Evolutionary conservation across 768 basidiomycete species (phyloP).

Genomic region (Phaffia australis): DNA sequence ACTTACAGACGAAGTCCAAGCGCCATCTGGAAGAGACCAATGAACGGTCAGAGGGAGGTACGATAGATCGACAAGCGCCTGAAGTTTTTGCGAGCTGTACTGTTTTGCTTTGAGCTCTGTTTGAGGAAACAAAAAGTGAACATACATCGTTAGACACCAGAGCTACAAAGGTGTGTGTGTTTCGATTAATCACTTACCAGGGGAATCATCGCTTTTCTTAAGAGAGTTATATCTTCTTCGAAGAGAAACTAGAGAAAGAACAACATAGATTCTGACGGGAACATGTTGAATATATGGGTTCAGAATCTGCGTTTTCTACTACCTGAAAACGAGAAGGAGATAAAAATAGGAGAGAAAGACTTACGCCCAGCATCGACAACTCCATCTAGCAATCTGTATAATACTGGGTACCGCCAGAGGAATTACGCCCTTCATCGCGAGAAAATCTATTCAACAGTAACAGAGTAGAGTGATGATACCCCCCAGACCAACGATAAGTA

Average conservation of each 20-base stretch:
- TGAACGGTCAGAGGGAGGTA: slow-evolving; percentile 77
- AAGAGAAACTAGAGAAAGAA: slow-evolving; percentile 16
- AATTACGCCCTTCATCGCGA: slow-evolving; percentile 30
- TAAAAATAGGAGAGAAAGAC: not conserved
- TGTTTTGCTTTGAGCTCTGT: not conserved
- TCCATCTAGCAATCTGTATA: slow-evolving; percentile 51
- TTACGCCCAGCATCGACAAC: slow-evolving; percentile 64
- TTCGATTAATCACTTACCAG: not conserved
- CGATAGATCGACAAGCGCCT: slow-evolving; percentile 54
- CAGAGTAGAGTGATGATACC: not conserved
- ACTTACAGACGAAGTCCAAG: slow-evolving; percentile 4
- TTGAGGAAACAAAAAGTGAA: not conserved
- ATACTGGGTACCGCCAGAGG: slow-evolving; percentile 16
- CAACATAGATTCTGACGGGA: slow-evolving; percentile 15
- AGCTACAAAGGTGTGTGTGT: not conserved
- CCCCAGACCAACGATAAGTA: not conserved
- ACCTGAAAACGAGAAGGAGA: not conserved
- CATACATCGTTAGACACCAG: not conserved
- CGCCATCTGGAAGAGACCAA: slow-evolving; percentile 43
- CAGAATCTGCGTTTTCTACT: not conserved
- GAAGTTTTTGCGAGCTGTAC: not conserved
- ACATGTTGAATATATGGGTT: not conserved
- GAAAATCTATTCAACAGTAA: slow-evolving; percentile 25
- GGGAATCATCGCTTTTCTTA: not conserved
- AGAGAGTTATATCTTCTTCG: not conserved